Evolutionary conservation across 495 filamentous ascomycete genomes (phyloP).

Genomic region (Annulohypoxylon stygium): DNA sequence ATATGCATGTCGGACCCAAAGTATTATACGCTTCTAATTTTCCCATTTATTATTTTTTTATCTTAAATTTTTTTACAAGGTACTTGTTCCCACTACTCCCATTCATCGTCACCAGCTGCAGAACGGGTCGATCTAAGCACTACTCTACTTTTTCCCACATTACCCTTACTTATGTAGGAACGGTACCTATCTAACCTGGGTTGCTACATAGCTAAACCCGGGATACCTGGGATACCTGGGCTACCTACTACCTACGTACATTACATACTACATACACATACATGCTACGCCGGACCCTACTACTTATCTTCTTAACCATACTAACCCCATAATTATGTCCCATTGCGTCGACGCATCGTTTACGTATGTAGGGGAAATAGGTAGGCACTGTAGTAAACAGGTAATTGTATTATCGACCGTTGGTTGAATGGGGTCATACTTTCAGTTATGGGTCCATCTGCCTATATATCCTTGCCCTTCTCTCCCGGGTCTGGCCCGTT

Average conservation of each 20-base stretch:
- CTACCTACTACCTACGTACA: slow-evolving; percentile 21
- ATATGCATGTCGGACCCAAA: slow-evolving; percentile 41
- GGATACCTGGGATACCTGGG: slow-evolving; percentile 18
- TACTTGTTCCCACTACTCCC: slow-evolving; percentile 42
- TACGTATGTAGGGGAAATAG: slow-evolving; percentile 48
- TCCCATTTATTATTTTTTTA: not conserved
- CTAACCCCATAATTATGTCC: slow-evolving; percentile 50
- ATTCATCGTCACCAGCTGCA: slow-evolving; percentile 45
- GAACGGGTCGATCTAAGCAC: slow-evolving; percentile 48
- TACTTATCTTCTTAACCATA: slow-evolving; percentile 51
- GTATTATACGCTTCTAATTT: slow-evolving; percentile 22
- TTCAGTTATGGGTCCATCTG: slow-evolving; percentile 47
- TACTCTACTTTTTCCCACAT: slow-evolving; percentile 37
- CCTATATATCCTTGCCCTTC: slow-evolving; percentile 61
- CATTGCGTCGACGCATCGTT: slow-evolving; percentile 47
- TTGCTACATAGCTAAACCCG: slow-evolving; percentile 25
- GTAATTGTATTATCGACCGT: slow-evolving; percentile 46
- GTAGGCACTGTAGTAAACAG: slow-evolving; percentile 37
- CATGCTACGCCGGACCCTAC: slow-evolving; percentile 39
- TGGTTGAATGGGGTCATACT: slow-evolving; percentile 49
- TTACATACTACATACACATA: slow-evolving; percentile 23
- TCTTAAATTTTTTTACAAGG: slow-evolving; percentile 31
- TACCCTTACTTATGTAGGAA: slow-evolving; percentile 43
- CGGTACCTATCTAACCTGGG: slow-evolving; percentile 32
- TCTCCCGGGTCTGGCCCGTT: slow-evolving; percentile 58